phyloP scores from a whole-genome alignment of 164 flowering plant species.

The Paratinospora sagittata region DNA sequence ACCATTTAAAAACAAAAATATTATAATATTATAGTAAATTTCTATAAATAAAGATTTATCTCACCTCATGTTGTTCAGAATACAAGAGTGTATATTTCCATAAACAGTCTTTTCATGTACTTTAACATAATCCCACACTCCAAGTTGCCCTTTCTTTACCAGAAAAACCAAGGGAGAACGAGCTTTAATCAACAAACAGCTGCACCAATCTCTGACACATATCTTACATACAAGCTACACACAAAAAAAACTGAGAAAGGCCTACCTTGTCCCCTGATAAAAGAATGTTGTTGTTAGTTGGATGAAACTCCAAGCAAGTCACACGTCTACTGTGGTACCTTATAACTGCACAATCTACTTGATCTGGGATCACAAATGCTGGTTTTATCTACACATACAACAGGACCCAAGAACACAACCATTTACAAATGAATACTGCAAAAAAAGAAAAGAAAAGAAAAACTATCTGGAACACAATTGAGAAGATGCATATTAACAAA shows the following conservation, averaged over 20 bases:
- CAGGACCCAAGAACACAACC: background rate
- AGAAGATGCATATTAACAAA: too few species aligned
- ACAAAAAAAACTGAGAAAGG: background rate
- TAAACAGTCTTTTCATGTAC: slow-evolving; percentile 78
- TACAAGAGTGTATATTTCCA: slow-evolving; percentile 68
- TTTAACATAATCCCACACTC: slow-evolving; percentile 82
- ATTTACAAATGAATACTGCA: background rate
- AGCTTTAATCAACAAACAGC: slow-evolving; percentile 18
- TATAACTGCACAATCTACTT: slow-evolving; percentile 70
- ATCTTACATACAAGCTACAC: background rate
- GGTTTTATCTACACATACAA: slow-evolving; percentile 52
- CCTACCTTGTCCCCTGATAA: slow-evolving; percentile 93
- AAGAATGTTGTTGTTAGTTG: slow-evolving; percentile 69
- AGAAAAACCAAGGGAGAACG: slow-evolving; percentile 9
- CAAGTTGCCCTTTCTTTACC: slow-evolving; percentile 93
- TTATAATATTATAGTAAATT: background rate
- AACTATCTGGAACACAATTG: background rate
- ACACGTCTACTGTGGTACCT: slow-evolving; percentile 88
- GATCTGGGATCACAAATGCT: slow-evolving; percentile 62
- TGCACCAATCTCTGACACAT: background rate
- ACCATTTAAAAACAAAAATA: background rate
- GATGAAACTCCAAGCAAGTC: slow-evolving; percentile 94
- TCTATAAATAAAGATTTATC: slow-evolving; percentile 13
- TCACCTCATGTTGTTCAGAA: slow-evolving; percentile 82
- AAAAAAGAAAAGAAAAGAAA: background rate